phyloP scores from a whole-genome alignment of 805 yeast species.

The Starmerella cellae region DNA sequence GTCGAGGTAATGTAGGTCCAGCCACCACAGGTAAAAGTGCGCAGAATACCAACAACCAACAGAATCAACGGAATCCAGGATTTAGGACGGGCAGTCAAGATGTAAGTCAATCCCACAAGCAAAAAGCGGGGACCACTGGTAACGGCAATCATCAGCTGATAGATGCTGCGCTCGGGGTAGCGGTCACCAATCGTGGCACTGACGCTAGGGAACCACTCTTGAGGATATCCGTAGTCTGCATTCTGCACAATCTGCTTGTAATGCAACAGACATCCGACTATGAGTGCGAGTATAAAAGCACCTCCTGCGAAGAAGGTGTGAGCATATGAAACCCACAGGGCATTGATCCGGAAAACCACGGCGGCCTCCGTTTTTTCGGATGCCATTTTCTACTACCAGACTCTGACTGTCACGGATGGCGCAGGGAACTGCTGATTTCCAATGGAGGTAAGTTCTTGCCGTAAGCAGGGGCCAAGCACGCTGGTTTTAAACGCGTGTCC shows the following conservation, averaged over 20 bases:
- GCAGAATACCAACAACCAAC: conserved; percentile 49
- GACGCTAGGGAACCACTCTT: conserved; percentile 97
- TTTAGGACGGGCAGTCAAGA: conserved; percentile 26
- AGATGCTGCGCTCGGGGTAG: conserved; percentile 87
- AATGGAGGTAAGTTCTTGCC: too few species aligned
- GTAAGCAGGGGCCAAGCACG: too few species aligned
- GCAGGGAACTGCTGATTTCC: too few species aligned
- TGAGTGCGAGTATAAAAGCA: conserved; percentile 65
- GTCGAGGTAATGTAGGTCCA: conserved; percentile 97
- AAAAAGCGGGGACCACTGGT: conserved; percentile 88
- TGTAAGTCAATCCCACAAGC: conserved; percentile 39
- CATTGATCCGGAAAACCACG: conserved; percentile 27
- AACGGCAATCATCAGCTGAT: conserved; percentile 80
- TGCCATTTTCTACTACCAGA: not conserved
- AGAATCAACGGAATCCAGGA: conserved; percentile 29
- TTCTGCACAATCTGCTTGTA: conserved; percentile 80
- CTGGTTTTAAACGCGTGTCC: too few species aligned
- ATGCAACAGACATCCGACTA: conserved; percentile 64
- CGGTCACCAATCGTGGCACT: conserved; percentile 95
- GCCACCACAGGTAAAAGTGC: conserved; percentile 95
- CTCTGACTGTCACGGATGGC: conserved; percentile 1
- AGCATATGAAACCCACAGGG: conserved; percentile 50
- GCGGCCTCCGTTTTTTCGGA: not conserved
- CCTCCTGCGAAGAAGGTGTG: conserved; percentile 60
- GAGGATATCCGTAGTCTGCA: conserved; percentile 80